Percentiles rank a stretch among this genome's conserved stretches.
Evolutionary conservation across 148 eudicot genomes (phyloP).

Genomic region (Nepenthes gracilis): DNA sequence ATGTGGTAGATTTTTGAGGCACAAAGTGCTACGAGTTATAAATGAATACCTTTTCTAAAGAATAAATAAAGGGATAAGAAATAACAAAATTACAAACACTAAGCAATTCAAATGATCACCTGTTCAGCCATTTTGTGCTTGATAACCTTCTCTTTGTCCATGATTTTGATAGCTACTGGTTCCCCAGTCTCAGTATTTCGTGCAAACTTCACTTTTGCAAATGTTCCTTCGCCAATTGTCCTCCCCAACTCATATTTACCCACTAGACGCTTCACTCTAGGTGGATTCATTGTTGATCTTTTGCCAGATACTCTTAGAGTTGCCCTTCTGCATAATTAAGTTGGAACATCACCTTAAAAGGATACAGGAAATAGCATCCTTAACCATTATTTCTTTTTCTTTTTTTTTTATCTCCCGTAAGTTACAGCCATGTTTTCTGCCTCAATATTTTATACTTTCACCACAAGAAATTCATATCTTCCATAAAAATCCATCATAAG

Average conservation of each 20-base stretch:
- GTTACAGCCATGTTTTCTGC: no score
- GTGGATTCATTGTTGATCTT: slow-evolving; percentile 4
- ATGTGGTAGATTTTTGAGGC: no score
- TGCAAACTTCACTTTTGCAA: slow-evolving; percentile 17
- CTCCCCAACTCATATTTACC: slow-evolving; percentile 15
- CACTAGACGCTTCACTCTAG: slow-evolving; percentile 12
- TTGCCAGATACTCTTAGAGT: background rate
- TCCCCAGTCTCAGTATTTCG: slow-evolving; percentile 11
- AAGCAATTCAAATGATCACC: slow-evolving; percentile 1
- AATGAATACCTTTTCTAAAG: background rate
- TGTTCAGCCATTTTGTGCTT: slow-evolving; percentile 15
- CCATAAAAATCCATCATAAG: no score
- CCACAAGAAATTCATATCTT: no score
- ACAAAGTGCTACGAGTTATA: no score
- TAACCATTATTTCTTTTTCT: no score
- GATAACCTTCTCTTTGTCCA: slow-evolving; percentile 11
- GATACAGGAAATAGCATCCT: no score
- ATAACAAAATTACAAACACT: background rate
- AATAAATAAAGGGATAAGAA: background rate
- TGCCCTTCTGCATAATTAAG: no score
- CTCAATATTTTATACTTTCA: no score
- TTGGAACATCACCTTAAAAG: no score
- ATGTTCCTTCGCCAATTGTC: slow-evolving; percentile 17
- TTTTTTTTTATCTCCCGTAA: no score
- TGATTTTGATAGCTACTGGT: slow-evolving; percentile 14